Evolutionary conservation across 805 yeast species (phyloP).

Genomic region (Alloascoidea africana): DNA sequence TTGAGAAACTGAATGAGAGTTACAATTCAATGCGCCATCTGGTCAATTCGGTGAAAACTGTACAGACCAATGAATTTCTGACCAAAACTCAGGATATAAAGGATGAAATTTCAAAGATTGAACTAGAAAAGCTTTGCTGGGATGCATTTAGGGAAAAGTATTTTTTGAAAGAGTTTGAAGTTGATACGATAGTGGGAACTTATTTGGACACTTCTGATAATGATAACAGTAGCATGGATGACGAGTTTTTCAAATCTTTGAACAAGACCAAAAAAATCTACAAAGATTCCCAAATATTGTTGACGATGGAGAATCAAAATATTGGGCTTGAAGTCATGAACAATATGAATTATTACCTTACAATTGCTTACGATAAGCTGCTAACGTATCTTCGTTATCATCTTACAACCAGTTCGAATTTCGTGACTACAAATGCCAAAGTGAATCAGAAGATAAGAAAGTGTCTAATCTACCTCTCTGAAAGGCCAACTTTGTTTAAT

Average conservation of each 20-base stretch:
- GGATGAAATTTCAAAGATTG: conserved; percentile 3
- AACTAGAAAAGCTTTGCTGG: conserved; percentile 1
- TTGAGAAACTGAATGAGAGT: conserved; percentile 8
- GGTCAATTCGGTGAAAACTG: conserved; percentile 15
- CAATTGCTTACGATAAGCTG: conserved; percentile 39
- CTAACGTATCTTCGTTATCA: conserved; percentile 22
- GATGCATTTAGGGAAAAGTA: conserved; percentile 34
- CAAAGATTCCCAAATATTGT: conserved; percentile 50
- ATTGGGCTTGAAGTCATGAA: conserved; percentile 53
- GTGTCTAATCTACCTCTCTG: not conserved
- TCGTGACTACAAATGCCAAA: not conserved
- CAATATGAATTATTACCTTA: conserved; percentile 35
- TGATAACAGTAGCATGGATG: conserved; percentile 17
- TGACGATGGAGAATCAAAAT: conserved; percentile 52
- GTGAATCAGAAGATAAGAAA: not conserved
- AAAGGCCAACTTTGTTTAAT: conserved; percentile 1
- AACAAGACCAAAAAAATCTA: conserved; percentile 49
- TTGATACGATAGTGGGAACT: conserved; percentile 29
- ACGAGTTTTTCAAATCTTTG: conserved; percentile 45
- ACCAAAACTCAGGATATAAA: conserved; percentile 4
- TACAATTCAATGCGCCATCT: conserved; percentile 11
- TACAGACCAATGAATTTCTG: conserved; percentile 6
- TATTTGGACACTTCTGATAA: conserved; percentile 11
- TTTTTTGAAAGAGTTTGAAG: conserved; percentile 59
- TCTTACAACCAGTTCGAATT: conserved; percentile 6